Evolutionary conservation across 108 stramenopile genomes (phyloP).

Genomic region (Cyclotella cryptica): DNA sequence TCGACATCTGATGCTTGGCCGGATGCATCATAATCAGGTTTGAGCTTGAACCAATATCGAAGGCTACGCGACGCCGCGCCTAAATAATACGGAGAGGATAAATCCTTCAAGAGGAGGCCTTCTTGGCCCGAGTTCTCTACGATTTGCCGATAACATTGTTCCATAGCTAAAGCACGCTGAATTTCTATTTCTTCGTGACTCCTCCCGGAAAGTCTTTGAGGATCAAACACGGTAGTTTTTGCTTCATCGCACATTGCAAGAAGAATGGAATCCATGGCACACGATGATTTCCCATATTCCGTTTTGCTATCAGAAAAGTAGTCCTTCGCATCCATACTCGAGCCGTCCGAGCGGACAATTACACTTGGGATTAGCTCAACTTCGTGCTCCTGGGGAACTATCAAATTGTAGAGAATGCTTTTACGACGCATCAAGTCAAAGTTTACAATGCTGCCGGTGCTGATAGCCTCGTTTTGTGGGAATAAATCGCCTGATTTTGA

Average conservation of each 20-base stretch:
- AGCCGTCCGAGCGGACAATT: constrained; percentile 79
- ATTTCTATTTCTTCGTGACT: constrained; percentile 66
- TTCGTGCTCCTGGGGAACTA: constrained; percentile 62
- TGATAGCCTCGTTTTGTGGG: constrained; percentile 36
- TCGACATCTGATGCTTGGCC: constrained; percentile 68
- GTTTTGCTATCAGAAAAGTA: constrained; percentile 61
- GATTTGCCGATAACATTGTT: constrained; percentile 64
- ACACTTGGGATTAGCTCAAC: constrained; percentile 70
- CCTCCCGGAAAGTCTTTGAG: constrained; percentile 35
- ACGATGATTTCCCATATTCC: constrained; percentile 46
- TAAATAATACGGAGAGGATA: constrained; percentile 74
- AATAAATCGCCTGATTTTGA: constrained; percentile 46
- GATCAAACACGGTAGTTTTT: constrained; percentile 42
- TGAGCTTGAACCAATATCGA: constrained; percentile 79
- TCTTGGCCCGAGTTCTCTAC: constrained; percentile 75
- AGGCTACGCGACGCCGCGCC: constrained; percentile 57
- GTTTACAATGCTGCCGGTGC: constrained; percentile 72
- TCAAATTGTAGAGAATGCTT: constrained; percentile 68
- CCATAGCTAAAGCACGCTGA: constrained; percentile 62
- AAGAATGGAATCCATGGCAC: constrained; percentile 68
- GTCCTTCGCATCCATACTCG: constrained; percentile 56
- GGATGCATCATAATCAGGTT: constrained; percentile 46
- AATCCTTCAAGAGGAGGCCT: constrained; percentile 84
- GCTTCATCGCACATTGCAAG: constrained; percentile 36
- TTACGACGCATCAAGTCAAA: constrained; percentile 68